phyloP scores from a whole-genome alignment of 192 early-diverging fungal species.

The Backusella liffmaniae region DNA sequence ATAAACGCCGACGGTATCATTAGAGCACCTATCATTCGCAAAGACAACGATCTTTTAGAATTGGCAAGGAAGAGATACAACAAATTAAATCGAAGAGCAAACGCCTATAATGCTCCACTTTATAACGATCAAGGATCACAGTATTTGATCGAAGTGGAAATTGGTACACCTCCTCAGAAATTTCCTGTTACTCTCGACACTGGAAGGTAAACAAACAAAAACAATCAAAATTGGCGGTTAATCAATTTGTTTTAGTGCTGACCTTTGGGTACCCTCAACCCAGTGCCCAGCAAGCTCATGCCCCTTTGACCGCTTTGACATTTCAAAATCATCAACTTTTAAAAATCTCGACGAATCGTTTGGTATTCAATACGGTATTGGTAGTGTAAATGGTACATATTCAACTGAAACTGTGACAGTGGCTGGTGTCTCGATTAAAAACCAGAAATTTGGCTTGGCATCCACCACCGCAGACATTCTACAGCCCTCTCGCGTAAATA shows the following conservation, averaged over 20 bases:
- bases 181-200: conserved; percentile 36
- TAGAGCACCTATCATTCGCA: conserved; percentile 24
- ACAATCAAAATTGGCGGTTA: background rate
- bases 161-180: conserved; percentile 30
- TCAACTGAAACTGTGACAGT: conserved; percentile 29
- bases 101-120: conserved; percentile 9
- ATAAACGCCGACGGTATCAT: conserved; percentile 13
- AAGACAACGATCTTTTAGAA: background rate
- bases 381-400: conserved; percentile 32
- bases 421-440: conserved; percentile 12
- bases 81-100: background rate
- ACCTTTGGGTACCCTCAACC: conserved; percentile 33
- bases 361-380: conserved; percentile 35
- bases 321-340: conserved; percentile 29
- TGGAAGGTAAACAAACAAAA: conserved; percentile 27
- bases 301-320: conserved; percentile 20
- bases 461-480: conserved; percentile 26
- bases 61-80: conserved; percentile 12
- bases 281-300: conserved; percentile 24
- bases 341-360: conserved; percentile 13
- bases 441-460: conserved; percentile 38
- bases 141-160: conserved; percentile 32
- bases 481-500: background rate
- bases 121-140: conserved; percentile 37
- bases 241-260: conserved; percentile 23